These are phyloP conservation scores for Beauveria sp. DNA, from an alignment of 2,329 filamentous ascomycete species.

Conservation along the genomic window DNA sequence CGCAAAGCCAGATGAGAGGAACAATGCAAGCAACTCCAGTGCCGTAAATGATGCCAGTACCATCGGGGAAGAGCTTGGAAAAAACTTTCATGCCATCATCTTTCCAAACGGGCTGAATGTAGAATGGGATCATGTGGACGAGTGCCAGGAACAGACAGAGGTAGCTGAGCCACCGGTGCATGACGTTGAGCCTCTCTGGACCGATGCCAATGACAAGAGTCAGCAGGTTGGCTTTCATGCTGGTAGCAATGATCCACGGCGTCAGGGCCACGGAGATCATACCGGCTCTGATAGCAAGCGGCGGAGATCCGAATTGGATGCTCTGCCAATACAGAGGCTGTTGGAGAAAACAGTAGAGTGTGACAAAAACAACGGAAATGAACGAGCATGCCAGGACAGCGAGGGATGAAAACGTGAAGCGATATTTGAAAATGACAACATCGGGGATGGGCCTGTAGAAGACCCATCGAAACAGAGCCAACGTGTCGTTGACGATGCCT, in stretches of 20 bases:
- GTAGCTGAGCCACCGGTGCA: constrained; percentile 89
- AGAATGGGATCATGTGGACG: constrained; percentile 83
- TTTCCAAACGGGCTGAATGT: constrained; percentile 80
- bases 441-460: constrained; percentile 84
- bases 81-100: constrained; percentile 66
- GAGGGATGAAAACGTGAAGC: constrained; percentile 74
- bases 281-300: constrained; percentile 75
- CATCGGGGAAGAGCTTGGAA: constrained; percentile 57
- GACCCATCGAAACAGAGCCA: constrained; percentile 79
- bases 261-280: constrained; percentile 91
- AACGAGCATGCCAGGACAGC: constrained; percentile 62
- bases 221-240: constrained; percentile 85
- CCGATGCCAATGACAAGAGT: constrained; percentile 82
- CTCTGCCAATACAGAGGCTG: constrained; percentile 86
- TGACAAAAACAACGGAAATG: constrained; percentile 62
- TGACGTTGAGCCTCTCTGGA: constrained; percentile 83
- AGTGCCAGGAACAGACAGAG: constrained; percentile 75
- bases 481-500: constrained; percentile 63
- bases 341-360: constrained; percentile 77
- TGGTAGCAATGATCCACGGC: constrained; percentile 84
- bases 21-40: constrained; percentile 77
- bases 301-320: constrained; percentile 80
- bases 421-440: constrained; percentile 56
- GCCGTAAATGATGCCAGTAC: constrained; percentile 68
- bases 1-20: constrained; percentile 73